A percentile compares a stretch with the other conserved stretches of the same genome.
phyloP scores from a whole-genome alignment of 2,329 filamentous ascomycete species.

The Curvularia hawaiiensis region DNA sequence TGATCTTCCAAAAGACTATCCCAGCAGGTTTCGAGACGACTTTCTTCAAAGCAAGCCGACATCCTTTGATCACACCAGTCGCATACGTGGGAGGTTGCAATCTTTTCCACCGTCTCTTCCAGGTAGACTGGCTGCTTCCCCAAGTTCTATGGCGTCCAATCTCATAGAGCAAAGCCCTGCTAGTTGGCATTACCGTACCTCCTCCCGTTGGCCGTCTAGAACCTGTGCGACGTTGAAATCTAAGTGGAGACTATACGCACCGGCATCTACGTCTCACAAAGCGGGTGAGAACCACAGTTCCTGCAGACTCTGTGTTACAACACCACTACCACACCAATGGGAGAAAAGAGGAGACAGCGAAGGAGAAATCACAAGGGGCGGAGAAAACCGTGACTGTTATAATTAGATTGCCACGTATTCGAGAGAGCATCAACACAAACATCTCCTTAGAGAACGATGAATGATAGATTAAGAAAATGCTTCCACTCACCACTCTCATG shows the following conservation, averaged over 20 bases:
- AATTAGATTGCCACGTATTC: background rate
- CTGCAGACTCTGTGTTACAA: background rate
- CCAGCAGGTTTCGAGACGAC: background rate
- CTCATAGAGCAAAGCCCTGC: background rate
- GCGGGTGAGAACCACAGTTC: background rate
- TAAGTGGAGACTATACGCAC: background rate
- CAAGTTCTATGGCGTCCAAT: background rate
- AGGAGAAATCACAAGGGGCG: background rate
- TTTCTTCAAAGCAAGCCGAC: background rate
- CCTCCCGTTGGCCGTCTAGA: background rate
- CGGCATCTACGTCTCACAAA: background rate
- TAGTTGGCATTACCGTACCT: background rate
- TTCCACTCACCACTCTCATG: background rate
- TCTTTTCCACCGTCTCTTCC: background rate
- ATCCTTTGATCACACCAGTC: background rate
- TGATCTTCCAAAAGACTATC: background rate
- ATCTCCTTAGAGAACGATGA: no score
- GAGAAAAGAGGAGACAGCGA: background rate
- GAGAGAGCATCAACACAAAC: background rate
- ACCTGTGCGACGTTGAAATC: background rate
- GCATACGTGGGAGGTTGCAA: background rate
- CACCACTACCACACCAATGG: background rate
- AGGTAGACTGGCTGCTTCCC: background rate
- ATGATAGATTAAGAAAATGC: background rate
- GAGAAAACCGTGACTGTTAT: background rate